Conservation (phyloP, 768 basidiomycete genomes). For the Tricholoma sp. region DNA sequence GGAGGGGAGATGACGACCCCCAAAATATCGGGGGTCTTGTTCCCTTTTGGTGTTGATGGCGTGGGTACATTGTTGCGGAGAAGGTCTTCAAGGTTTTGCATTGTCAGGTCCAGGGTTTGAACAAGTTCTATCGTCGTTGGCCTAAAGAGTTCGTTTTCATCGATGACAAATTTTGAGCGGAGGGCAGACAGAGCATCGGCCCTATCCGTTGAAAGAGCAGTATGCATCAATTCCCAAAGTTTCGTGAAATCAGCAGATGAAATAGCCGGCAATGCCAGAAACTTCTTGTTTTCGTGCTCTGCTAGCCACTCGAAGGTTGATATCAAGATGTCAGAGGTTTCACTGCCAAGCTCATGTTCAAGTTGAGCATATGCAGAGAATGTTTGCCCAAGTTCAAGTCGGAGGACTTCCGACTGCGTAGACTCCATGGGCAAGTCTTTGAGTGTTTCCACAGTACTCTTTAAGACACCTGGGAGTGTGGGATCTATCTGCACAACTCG, state of each 20-base stretch:
- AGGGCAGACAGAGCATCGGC: slow-evolving; percentile 18
- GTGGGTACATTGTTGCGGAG: slow-evolving; percentile 28
- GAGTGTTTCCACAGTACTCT: neutral
- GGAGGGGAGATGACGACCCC: slow-evolving; percentile 60
- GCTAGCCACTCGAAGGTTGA: slow-evolving; percentile 54
- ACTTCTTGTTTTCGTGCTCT: slow-evolving; percentile 36
- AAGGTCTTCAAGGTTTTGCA: slow-evolving; percentile 44
- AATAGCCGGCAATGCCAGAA: slow-evolving; percentile 45
- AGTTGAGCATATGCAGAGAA: slow-evolving; percentile 26
- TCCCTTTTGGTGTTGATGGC: slow-evolving; percentile 42
- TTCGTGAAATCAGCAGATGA: slow-evolving; percentile 39
- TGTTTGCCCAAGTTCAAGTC: slow-evolving; percentile 29
- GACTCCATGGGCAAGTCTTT: slow-evolving; percentile 12
- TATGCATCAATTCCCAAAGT: slow-evolving; percentile 36
- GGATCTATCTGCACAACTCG: slow-evolving; percentile 27
- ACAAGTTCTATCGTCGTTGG: slow-evolving; percentile 31
- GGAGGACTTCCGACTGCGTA: slow-evolving; percentile 23
- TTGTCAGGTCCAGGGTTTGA: slow-evolving; percentile 37
- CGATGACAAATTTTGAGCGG: slow-evolving; percentile 29
- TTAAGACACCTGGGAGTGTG: slow-evolving; percentile 13
- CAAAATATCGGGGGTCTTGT: slow-evolving; percentile 43
- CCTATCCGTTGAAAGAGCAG: slow-evolving; percentile 20
- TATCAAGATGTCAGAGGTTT: slow-evolving; percentile 34
- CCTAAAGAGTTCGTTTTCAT: slow-evolving; percentile 34
- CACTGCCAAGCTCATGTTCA: slow-evolving; percentile 25